Percentiles rank a stretch among this genome's conserved stretches.
Conservation (phyloP, 208 protist genomes). For the Trypanosoma grayi region DNA sequence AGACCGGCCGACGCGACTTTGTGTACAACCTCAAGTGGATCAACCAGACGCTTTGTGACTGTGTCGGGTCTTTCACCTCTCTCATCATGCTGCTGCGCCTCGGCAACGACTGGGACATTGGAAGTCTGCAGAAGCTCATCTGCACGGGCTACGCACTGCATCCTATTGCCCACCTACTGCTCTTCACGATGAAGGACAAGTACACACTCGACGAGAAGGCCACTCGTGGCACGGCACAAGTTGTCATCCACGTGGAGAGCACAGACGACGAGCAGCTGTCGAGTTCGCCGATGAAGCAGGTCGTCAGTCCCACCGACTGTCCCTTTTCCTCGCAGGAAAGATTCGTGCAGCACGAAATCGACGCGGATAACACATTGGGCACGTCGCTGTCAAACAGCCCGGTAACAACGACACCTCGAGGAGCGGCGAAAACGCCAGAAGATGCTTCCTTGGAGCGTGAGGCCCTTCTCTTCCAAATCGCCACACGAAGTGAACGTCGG, state of each 20-base stretch:
- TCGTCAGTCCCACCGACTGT: too few species aligned
- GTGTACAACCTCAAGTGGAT: slow-evolving; percentile 79
- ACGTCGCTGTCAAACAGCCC: too few species aligned
- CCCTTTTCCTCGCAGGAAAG: too few species aligned
- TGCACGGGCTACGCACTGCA: slow-evolving; percentile 30
- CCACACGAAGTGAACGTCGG: neutral
- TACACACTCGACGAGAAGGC: slow-evolving; percentile 18
- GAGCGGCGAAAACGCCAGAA: too few species aligned
- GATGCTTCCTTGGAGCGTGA: neutral
- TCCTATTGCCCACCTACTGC: slow-evolving; percentile 16
- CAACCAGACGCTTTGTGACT: slow-evolving; percentile 48
- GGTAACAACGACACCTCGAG: too few species aligned
- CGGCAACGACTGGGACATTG: slow-evolving; percentile 39
- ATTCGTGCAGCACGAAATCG: too few species aligned
- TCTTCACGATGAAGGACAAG: slow-evolving; percentile 30
- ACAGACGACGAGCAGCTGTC: too few species aligned
- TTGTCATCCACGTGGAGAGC: too few species aligned
- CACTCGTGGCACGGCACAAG: slow-evolving; percentile 9
- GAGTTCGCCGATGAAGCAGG: neutral
- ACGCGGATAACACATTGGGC: too few species aligned
- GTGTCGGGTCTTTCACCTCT: slow-evolving; percentile 40
- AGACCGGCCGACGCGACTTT: slow-evolving; percentile 28
- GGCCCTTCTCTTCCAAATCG: neutral
- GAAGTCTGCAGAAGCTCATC: slow-evolving; percentile 30
- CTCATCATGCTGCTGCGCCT: slow-evolving; percentile 34